These are phyloP conservation scores for Dunaliella sp. DNA, from an alignment of 139 green algal species.

Conservation along the genomic window DNA sequence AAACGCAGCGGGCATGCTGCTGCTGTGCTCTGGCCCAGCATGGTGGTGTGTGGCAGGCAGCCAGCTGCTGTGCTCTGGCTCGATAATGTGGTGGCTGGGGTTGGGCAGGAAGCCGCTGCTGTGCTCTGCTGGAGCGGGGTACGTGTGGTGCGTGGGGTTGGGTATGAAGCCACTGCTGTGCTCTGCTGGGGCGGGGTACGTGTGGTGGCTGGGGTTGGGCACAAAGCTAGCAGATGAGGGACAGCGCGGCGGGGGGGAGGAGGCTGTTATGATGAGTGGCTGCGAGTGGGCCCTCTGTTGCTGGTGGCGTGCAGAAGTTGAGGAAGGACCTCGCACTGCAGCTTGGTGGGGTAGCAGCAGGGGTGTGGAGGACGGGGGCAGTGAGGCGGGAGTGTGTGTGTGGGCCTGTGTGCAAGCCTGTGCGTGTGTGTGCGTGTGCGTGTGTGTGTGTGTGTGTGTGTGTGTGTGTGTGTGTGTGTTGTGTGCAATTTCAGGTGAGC, in stretches of 20 bases:
- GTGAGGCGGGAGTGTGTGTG: not conserved
- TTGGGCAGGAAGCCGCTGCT: no score
- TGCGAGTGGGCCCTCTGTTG: no score
- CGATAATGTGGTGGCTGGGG: not conserved
- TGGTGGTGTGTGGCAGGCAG: not conserved
- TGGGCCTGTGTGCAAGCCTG: not conserved
- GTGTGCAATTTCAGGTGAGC: not conserved
- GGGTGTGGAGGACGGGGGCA: not conserved
- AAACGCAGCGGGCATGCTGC: not conserved
- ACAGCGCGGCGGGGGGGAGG: not conserved
- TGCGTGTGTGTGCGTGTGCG: not conserved
- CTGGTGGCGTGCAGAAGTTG: not conserved
- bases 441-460: not conserved
- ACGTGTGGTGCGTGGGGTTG: no score
- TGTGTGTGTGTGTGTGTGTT: not conserved
- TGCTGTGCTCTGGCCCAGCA: not conserved
- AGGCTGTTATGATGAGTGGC: not conserved
- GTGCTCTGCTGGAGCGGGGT: not conserved
- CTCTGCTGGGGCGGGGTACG: not conserved
- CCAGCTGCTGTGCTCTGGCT: not conserved
- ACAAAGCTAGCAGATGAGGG: not conserved
- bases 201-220: not conserved
- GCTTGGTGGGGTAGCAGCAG: not conserved
- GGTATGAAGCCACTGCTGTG: not conserved
- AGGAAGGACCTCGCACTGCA: not conserved